These are phyloP conservation scores for Pseudognaphalium luteoalbum DNA, from an alignment of 129 eudicot species.

Conservation along the genomic window DNA sequence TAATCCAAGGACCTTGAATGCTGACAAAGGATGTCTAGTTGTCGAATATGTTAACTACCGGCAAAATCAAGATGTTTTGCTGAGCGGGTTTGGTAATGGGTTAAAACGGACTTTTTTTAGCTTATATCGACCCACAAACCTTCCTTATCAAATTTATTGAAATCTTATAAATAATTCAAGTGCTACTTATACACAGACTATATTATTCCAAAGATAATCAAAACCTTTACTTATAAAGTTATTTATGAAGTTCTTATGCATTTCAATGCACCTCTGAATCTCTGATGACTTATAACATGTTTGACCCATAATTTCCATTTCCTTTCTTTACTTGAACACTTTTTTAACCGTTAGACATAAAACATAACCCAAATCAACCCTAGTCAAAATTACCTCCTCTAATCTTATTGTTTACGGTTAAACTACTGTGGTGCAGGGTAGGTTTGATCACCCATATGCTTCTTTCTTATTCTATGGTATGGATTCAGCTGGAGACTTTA, in stretches of 20 bases:
- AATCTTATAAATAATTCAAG: background rate
- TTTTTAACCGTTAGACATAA: conserved; percentile 3
- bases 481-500: conserved; percentile 93
- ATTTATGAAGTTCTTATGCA: background rate
- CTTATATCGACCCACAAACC: background rate
- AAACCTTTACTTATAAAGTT: background rate
- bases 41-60: background rate
- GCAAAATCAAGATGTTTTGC: background rate
- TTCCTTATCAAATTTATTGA: background rate
- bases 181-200: background rate
- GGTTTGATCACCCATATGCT: conserved; percentile 85
- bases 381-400: too few species aligned
- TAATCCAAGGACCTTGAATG: background rate
- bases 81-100: background rate
- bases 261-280: background rate
- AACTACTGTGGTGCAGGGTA: conserved; percentile 42
- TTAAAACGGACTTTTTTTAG: background rate
- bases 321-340: too few species aligned
- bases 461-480: conserved; percentile 82
- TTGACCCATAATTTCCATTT: background rate
- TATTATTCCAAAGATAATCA: background rate
- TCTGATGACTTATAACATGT: background rate
- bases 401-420: background rate
- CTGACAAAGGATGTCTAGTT: background rate
- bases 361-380: conserved; percentile 11